A percentile compares a stretch with the other conserved stretches of the same genome.
phyloP scores from a whole-genome alignment of 2,329 filamentous ascomycete genomes.

The Fusarium musae region DNA sequence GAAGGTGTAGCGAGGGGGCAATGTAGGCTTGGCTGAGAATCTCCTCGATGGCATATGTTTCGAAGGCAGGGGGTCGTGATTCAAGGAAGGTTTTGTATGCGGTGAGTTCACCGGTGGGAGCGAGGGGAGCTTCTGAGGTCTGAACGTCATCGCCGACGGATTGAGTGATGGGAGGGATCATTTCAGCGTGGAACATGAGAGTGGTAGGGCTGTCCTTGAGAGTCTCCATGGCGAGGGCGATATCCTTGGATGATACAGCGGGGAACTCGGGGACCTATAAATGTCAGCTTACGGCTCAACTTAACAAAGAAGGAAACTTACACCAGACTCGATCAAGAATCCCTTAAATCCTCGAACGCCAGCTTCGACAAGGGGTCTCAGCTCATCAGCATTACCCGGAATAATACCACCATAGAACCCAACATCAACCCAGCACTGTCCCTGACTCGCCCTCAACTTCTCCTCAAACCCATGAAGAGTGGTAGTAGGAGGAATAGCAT shows the following conservation, averaged over 20 bases:
- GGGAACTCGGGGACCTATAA: conserved; percentile 92
- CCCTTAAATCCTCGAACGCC: conserved; percentile 97
- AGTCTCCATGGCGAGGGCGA: conserved; percentile 81
- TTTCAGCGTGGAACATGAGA: conserved; percentile 99
- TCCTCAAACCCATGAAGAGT: conserved; percentile 83
- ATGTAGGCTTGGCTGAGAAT: conserved; percentile 84
- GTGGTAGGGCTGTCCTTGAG: conserved; percentile 86
- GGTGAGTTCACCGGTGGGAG: conserved; percentile 76
- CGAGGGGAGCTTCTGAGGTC: conserved; percentile 73
- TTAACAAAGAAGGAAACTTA: conserved; percentile 58
- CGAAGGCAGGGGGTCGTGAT: conserved; percentile 88
- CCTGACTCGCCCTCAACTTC: conserved; percentile 84
- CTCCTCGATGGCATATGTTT: conserved; percentile 89
- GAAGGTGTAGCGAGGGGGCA: conserved; percentile 84
- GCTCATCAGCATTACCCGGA: conserved; percentile 84
- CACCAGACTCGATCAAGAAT: conserved; percentile 95
- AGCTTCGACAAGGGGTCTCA: conserved; percentile 82
- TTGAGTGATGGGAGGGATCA: conserved; percentile 87
- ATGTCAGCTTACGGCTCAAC: conserved; percentile 19
- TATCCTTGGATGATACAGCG: conserved; percentile 82
- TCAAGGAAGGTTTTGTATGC: conserved; percentile 91
- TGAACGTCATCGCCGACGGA: conserved; percentile 84
- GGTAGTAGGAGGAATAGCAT: conserved; percentile 95
- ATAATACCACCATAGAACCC: conserved; percentile 97
- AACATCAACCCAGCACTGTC: conserved; percentile 98